A percentile compares a stretch with the other conserved stretches of the same genome.
These are phyloP conservation scores for Acer yangbiense DNA, from an alignment of 345 rosid species.

Conservation along the genomic window DNA sequence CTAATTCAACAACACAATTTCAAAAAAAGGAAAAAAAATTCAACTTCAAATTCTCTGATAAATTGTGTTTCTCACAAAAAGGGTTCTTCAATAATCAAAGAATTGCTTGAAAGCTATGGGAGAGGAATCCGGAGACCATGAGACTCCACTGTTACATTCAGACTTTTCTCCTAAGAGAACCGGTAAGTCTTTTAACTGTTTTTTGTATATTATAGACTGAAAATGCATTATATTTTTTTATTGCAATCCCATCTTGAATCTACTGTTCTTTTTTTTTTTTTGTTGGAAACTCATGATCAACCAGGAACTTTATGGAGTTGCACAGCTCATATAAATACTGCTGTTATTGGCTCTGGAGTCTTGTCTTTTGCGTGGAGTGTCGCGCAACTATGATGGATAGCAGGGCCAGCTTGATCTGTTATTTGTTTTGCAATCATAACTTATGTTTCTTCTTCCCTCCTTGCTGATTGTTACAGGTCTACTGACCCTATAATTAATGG, in stretches of 20 bases:
- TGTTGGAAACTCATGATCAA: background rate
- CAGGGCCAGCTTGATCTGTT: conserved; percentile 49
- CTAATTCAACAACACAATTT: no score
- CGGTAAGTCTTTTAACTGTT: background rate
- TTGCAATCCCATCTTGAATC: conserved; percentile 15
- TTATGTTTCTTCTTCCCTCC: conserved; percentile 47
- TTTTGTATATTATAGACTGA: background rate
- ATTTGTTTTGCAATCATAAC: conserved; percentile 54
- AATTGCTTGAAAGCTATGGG: background rate
- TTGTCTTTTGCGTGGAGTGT: conserved; percentile 65
- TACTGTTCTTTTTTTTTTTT: conserved; percentile 4
- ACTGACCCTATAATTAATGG: conserved; percentile 43
- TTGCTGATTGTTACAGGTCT: conserved; percentile 57
- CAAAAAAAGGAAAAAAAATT: no score
- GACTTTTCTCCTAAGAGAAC: conserved; percentile 4
- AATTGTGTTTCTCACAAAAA: no score
- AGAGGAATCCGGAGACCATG: background rate
- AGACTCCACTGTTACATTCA: background rate
- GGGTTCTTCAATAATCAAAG: no score
- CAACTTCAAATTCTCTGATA: no score
- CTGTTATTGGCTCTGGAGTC: conserved; percentile 55
- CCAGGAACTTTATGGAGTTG: conserved; percentile 60
- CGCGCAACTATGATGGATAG: conserved; percentile 75
- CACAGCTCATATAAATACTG: conserved; percentile 53
- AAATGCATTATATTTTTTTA: background rate